A percentile compares a stretch with the other conserved stretches of the same genome.
Conservation (phyloP, 352 stramenopile genomes). For the Pythium apleroticum region DNA sequence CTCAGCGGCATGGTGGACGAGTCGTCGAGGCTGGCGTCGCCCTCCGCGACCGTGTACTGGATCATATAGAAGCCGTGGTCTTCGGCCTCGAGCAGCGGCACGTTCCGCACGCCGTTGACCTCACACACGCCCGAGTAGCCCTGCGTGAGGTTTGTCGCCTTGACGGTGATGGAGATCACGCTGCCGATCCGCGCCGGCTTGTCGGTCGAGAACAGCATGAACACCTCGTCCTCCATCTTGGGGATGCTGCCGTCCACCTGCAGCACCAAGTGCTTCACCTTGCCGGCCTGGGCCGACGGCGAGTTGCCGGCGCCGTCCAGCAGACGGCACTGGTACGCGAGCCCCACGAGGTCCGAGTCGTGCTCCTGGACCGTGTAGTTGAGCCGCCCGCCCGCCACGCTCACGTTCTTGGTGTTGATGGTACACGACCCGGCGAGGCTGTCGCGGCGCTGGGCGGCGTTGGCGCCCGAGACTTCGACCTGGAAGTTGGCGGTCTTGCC, state of each 20-base stretch:
- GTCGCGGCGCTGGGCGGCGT: slow-evolving; percentile 8
- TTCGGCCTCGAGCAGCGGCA: slow-evolving; percentile 43
- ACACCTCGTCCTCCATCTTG: slow-evolving; percentile 39
- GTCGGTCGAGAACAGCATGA: slow-evolving; percentile 64
- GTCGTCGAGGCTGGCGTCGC: slow-evolving; percentile 37
- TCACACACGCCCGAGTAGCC: slow-evolving; percentile 52
- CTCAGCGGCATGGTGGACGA: slow-evolving; percentile 39
- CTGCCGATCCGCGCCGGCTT: slow-evolving; percentile 55
- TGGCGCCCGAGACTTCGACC: slow-evolving; percentile 22
- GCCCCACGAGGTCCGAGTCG: slow-evolving; percentile 41
- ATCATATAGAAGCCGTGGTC: slow-evolving; percentile 68
- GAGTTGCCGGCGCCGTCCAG: slow-evolving; percentile 32
- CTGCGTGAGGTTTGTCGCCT: slow-evolving; percentile 34
- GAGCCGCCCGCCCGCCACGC: slow-evolving; percentile 29
- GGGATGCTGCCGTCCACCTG: slow-evolving; percentile 42
- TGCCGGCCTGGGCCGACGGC: slow-evolving; percentile 23
- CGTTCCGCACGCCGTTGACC: slow-evolving; percentile 45
- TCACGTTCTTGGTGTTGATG: slow-evolving; percentile 36
- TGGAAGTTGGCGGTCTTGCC: slow-evolving; percentile 19
- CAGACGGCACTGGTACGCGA: slow-evolving; percentile 37
- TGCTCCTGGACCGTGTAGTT: slow-evolving; percentile 44
- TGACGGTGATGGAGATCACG: slow-evolving; percentile 56
- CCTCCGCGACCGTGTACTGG: slow-evolving; percentile 52
- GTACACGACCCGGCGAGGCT: slow-evolving; percentile 32
- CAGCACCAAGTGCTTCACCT: slow-evolving; percentile 28